Evolutionary conservation across 257 asterid genomes (phyloP).

Genomic region (Capsicum chinense): DNA sequence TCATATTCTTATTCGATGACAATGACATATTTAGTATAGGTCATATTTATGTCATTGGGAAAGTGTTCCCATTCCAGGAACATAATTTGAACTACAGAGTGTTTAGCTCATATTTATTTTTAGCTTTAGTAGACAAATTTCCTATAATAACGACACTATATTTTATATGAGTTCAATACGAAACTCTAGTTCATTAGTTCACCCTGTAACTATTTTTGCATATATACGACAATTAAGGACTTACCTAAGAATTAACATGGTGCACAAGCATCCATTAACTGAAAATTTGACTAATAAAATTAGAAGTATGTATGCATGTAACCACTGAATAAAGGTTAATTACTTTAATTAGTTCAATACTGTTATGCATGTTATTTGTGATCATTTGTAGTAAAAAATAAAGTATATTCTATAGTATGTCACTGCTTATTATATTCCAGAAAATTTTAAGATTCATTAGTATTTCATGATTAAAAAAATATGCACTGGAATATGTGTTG

Average conservation of each 20-base stretch:
- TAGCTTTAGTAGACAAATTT: too few relatives aligned
- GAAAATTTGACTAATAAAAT: background rate
- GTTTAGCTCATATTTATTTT: too few relatives aligned
- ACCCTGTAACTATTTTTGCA: too few relatives aligned
- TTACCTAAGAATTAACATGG: background rate
- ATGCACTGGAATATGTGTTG: background rate
- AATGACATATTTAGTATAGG: too few relatives aligned
- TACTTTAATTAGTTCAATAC: background rate
- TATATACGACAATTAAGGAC: too few relatives aligned
- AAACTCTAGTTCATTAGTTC: too few relatives aligned
- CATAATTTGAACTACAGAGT: too few relatives aligned
- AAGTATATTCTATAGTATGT: background rate
- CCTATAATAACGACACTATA: too few relatives aligned
- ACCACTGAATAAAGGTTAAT: background rate
- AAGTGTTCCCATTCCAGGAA: too few relatives aligned
- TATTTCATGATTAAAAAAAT: background rate
- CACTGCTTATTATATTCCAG: background rate
- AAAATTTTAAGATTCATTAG: background rate
- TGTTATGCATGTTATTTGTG: background rate
- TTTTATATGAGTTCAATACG: too few relatives aligned
- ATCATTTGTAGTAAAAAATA: background rate
- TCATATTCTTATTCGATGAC: too few relatives aligned
- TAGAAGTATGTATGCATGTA: background rate
- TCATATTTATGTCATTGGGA: too few relatives aligned
- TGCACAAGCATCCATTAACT: background rate